phyloP scores from a whole-genome alignment of 495 filamentous ascomycete species.

The Talaromyces trachyspermus region DNA sequence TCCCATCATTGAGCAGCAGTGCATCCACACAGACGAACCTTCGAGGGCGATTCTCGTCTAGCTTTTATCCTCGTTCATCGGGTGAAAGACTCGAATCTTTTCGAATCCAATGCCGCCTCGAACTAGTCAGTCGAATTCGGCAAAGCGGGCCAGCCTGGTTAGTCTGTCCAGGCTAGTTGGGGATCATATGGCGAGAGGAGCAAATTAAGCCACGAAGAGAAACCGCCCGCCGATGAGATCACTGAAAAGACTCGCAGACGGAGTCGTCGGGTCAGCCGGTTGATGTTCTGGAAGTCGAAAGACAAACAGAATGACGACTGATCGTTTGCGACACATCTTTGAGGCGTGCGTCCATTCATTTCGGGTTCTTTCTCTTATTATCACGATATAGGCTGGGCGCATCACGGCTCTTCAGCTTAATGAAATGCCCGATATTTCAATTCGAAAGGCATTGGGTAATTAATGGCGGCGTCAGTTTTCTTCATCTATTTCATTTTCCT shows the following conservation, averaged over 20 bases:
- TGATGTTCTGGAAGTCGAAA: constrained; percentile 76
- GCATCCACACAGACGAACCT: constrained; percentile 74
- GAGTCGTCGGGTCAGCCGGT: constrained; percentile 64
- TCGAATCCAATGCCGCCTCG: constrained; percentile 59
- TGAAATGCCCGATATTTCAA: neutral
- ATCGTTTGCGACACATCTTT: neutral
- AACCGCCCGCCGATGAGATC: constrained; percentile 45
- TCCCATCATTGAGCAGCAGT: constrained; percentile 80
- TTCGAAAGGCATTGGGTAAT: constrained; percentile 5
- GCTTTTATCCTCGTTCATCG: constrained; percentile 38
- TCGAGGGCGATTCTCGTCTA: constrained; percentile 39
- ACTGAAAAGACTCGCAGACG: constrained; percentile 63
- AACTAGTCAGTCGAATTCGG: constrained; percentile 30
- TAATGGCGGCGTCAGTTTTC: constrained; percentile 6
- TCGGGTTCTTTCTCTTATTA: neutral
- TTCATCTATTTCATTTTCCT: neutral
- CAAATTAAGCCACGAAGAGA: constrained; percentile 70
- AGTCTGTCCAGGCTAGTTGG: constrained; percentile 79
- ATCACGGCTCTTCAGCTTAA: neutral
- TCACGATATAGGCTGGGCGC: constrained; percentile 1
- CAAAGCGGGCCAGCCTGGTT: constrained; percentile 73
- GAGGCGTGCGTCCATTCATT: too few species aligned
- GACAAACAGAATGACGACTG: constrained; percentile 32
- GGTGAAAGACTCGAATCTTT: constrained; percentile 64
- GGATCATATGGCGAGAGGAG: constrained; percentile 70